A percentile compares a stretch with the other conserved stretches of the same genome.
These are phyloP conservation scores for Abrus precatorius DNA, from an alignment of 306 rosid genomes.

Conservation along the genomic window DNA sequence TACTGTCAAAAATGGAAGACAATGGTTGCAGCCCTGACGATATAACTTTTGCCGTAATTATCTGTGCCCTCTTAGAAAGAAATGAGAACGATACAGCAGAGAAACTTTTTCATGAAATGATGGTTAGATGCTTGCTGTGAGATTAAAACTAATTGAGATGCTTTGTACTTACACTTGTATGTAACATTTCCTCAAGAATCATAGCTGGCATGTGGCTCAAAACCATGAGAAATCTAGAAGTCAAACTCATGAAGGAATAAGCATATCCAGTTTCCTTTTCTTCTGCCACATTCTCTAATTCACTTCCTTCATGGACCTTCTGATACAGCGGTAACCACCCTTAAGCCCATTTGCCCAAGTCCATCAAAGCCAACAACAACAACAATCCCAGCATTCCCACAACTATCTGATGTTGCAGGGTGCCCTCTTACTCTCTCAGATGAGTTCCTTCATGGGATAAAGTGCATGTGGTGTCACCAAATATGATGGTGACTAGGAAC, in stretches of 20 bases:
- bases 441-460: conserved; percentile 71
- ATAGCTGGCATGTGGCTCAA: no score
- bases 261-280: conserved; percentile 13
- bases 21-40: not conserved
- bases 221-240: no score
- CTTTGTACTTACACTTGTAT: not conserved
- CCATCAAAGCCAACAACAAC: conserved; percentile 57
- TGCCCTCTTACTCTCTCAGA: conserved; percentile 82
- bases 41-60: not conserved
- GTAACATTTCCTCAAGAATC: no score
- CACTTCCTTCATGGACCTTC: conserved; percentile 47
- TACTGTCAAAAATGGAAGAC: conserved; percentile 1
- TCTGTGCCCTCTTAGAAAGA: not conserved
- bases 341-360: conserved; percentile 56
- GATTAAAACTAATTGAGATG: not conserved
- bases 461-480: conserved; percentile 67
- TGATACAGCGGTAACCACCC: conserved; percentile 49
- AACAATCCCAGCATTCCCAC: conserved; percentile 94
- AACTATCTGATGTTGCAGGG: conserved; percentile 70
- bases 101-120: not conserved
- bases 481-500: conserved; percentile 50
- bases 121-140: not conserved
- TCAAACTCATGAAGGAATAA: no score
- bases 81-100: not conserved
- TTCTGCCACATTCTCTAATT: conserved; percentile 47